Conservation (phyloP, 2,329 filamentous ascomycete species). For the Thielaviopsis punctulata region DNA sequence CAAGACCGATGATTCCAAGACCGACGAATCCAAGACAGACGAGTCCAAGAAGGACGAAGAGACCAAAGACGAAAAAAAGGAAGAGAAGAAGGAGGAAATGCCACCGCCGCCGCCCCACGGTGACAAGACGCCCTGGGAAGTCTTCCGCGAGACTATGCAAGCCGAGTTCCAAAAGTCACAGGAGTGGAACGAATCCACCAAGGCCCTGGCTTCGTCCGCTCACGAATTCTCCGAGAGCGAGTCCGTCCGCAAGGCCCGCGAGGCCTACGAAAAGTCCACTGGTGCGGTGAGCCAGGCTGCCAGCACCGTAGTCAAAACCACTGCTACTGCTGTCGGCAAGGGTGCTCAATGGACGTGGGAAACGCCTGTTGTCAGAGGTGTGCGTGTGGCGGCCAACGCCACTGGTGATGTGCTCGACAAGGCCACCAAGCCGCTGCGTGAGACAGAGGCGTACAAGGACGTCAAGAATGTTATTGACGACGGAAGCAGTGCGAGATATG, state of each 20-base stretch:
- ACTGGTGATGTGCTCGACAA: slow-evolving; percentile 83
- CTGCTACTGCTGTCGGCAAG: slow-evolving; percentile 74
- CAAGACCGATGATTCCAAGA: slow-evolving; percentile 25
- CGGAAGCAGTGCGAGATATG: slow-evolving; percentile 87
- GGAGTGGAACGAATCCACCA: slow-evolving; percentile 98
- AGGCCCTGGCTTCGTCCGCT: slow-evolving; percentile 75
- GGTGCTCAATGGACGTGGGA: slow-evolving; percentile 96
- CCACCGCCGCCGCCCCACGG: slow-evolving; percentile 90
- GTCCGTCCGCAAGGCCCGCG: slow-evolving; percentile 66
- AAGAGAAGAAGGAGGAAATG: slow-evolving; percentile 44
- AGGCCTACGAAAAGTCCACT: slow-evolving; percentile 74
- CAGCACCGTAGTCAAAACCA: slow-evolving; percentile 65
- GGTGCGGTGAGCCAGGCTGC: slow-evolving; percentile 67
- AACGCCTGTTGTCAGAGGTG: slow-evolving; percentile 77
- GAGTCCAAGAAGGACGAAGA: slow-evolving; percentile 21
- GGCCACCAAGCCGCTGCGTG: slow-evolving; percentile 80
- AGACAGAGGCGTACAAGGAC: slow-evolving; percentile 87
- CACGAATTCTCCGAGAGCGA: slow-evolving; percentile 90
- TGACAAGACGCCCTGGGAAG: slow-evolving; percentile 96
- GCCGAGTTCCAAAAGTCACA: slow-evolving; percentile 91
- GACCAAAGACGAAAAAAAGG: slow-evolving; percentile 28
- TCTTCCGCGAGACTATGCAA: slow-evolving; percentile 93
- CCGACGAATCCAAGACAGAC: slow-evolving; percentile 15
- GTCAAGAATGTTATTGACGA: slow-evolving; percentile 96
- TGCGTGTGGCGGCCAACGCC: slow-evolving; percentile 68